These are phyloP conservation scores for Crotalaria pallida DNA, from an alignment of 306 rosid species.

Conservation along the genomic window DNA sequence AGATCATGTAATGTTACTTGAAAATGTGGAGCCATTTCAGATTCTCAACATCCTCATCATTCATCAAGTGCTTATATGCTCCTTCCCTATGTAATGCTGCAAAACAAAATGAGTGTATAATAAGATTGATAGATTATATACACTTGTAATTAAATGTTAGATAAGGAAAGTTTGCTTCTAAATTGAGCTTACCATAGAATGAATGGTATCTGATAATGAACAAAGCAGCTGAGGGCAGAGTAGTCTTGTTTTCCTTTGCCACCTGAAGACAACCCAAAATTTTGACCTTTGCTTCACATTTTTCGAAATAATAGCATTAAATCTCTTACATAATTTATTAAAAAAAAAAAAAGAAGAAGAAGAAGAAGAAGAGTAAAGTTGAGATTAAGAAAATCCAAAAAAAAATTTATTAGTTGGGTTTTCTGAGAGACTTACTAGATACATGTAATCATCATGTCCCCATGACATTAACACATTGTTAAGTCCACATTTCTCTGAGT, in stretches of 20 bases:
- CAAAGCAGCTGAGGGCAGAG: slow-evolving; percentile 76
- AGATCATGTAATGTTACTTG: slow-evolving; percentile 37
- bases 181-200: slow-evolving; percentile 49
- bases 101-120: slow-evolving; percentile 1
- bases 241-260: slow-evolving; percentile 58
- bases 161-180: neutral
- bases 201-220: slow-evolving; percentile 87
- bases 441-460: slow-evolving; percentile 96
- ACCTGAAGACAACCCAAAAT: slow-evolving; percentile 39
- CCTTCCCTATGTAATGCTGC: slow-evolving; percentile 66
- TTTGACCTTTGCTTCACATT: neutral
- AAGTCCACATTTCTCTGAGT: slow-evolving; percentile 67
- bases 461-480: slow-evolving; percentile 79
- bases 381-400: too few relatives aligned
- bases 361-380: too few relatives aligned
- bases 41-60: slow-evolving; percentile 66
- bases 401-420: neutral
- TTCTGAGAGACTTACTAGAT: slow-evolving; percentile 42
- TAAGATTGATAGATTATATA: neutral
- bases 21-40: slow-evolving; percentile 72
- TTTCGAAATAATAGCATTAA: neutral
- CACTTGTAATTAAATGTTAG: neutral
- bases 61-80: slow-evolving; percentile 71
- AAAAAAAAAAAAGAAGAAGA: too few relatives aligned
- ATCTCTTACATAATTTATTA: neutral